phyloP scores from a whole-genome alignment of 2,329 filamentous ascomycete species.

The Colletotrichum chlorophyti region DNA sequence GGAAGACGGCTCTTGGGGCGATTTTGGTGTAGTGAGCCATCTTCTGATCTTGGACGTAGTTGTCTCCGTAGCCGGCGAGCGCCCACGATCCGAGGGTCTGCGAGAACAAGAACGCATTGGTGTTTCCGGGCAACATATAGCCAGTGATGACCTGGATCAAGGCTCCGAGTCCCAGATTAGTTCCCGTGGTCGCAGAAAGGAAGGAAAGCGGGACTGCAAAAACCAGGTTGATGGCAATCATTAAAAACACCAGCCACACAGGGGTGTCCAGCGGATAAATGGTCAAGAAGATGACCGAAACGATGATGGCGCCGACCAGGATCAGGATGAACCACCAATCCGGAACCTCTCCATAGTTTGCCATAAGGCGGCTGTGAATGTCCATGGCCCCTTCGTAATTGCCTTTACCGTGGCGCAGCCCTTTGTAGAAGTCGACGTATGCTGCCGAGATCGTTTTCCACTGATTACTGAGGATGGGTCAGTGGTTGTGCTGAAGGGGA shows the following conservation, averaged over 20 bases:
- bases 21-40: conserved; percentile 42
- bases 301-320: conserved; percentile 40
- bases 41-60: conserved; percentile 43
- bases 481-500: background rate
- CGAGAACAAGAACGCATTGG: conserved; percentile 36
- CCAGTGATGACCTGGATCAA: conserved; percentile 51
- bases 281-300: conserved; percentile 40
- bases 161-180: conserved; percentile 48
- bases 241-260: conserved; percentile 39
- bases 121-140: conserved; percentile 48
- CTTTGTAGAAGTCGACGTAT: conserved; percentile 47
- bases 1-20: conserved; percentile 41
- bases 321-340: conserved; percentile 57
- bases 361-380: conserved; percentile 50
- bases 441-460: conserved; percentile 45
- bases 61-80: conserved; percentile 49
- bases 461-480: conserved; percentile 36
- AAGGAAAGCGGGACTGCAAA: conserved; percentile 52
- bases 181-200: conserved; percentile 51
- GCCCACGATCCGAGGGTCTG: conserved; percentile 33
- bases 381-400: conserved; percentile 52
- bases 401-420: conserved; percentile 43
- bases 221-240: conserved; percentile 44
- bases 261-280: conserved; percentile 38
- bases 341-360: conserved; percentile 51